Base-by-base conservation (phyloP, 2,329 filamentous ascomycete species). In the Colletotrichum australisinense region DNA sequence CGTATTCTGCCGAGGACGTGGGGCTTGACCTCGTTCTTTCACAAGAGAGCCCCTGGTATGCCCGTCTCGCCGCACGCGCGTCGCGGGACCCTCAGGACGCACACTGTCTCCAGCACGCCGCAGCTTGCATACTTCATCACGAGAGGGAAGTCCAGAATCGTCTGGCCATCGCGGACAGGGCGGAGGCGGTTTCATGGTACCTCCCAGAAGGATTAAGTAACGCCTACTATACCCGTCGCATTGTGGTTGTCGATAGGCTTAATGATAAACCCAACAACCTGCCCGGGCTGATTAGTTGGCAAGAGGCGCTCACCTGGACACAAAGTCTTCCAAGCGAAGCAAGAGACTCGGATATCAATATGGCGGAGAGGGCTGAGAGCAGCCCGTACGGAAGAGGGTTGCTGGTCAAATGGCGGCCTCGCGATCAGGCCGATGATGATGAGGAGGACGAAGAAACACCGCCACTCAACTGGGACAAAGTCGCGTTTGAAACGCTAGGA, bases 81-180 rank as follows among this genome's bases (percentile, higher is more conserved):
- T 60, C n/a, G 35, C 35, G 8, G 3, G 32, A 42, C 19, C 35
- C 32, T 7, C 30, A 46, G 22, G 22, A 60, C 57, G 57, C 57
- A 26, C 22, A 60, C 5, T 68, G 42, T 24, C 53, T 67, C 19
- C 24, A 12, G 53, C 38, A 56, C 38, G 52, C 19, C 53, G 19
- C 19, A 8, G 53, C 63, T 46, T 67, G 53, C 24, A 58, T 67
- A 46, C 3, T n/a, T 22, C 63, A 67, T 32, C 32, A 67, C 26
- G 53, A 67, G 53, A 4, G 24, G 52, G 63, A 67, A 32, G 22
- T 49, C 11, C 35, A 67, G 35, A 67, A 19, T 16, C 63, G 55
- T n/a, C 63, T 49, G 11, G 19, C 12, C 9, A 52, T 59, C 1
- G 6, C 32, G 38, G 63, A 35, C 24, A 67, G 19, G 35, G 35